Conservation (phyloP, 2,329 filamentous ascomycete species). For the Paecilomyces niveus region DNA sequence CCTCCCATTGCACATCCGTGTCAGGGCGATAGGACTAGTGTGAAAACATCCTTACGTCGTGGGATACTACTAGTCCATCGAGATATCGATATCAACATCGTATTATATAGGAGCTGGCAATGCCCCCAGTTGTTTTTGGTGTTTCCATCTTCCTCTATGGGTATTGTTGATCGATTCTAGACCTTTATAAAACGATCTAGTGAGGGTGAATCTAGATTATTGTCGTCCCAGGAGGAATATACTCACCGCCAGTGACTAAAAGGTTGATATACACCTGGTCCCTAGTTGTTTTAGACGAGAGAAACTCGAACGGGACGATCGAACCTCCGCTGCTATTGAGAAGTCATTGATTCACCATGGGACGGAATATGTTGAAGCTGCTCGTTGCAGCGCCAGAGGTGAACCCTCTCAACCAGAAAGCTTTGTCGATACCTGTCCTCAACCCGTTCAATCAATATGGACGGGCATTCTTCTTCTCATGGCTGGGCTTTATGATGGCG, state of each 20-base stretch:
- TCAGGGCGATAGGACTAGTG: neutral
- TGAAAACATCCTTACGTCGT: neutral
- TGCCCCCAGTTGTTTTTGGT: neutral
- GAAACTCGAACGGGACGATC: neutral
- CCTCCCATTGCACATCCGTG: neutral
- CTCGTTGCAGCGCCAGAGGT: conserved; percentile 55
- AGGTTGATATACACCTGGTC: neutral
- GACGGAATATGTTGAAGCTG: conserved; percentile 17
- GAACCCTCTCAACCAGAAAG: conserved; percentile 80
- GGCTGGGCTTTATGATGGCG: conserved; percentile 77
- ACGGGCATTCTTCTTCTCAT: conserved; percentile 83
- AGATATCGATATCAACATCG: neutral
- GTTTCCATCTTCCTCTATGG: neutral
- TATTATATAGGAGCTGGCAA: neutral
- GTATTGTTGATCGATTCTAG: neutral
- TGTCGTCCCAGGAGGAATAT: neutral
- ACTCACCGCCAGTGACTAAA: neutral
- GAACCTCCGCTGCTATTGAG: neutral
- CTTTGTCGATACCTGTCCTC: conserved; percentile 68
- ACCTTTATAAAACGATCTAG: neutral
- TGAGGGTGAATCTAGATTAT: neutral
- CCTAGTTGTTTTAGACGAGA: neutral
- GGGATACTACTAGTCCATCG: neutral
- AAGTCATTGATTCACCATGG: conserved; percentile 6
- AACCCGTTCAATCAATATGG: conserved; percentile 76